These are phyloP conservation scores for Rhodotorula mucilaginosa DNA, from an alignment of 1,284 basidiomycete species.

Conservation along the genomic window DNA sequence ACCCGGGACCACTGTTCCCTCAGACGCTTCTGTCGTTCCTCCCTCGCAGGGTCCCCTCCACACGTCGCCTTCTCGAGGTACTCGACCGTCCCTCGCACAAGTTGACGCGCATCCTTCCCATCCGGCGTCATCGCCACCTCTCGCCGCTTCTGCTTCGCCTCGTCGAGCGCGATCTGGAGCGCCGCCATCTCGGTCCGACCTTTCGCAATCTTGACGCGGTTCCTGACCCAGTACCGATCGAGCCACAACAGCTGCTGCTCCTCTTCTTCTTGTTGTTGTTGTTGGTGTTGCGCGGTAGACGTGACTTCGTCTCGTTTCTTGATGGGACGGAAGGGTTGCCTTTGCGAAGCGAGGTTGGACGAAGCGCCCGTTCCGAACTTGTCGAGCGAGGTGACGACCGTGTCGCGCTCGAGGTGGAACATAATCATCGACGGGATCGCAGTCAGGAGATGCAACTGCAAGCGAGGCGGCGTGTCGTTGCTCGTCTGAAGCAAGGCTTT, in stretches of 20 bases:
- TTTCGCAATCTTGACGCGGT: constrained; percentile 4
- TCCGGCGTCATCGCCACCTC: constrained; percentile 5
- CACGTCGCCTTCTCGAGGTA: neutral
- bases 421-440: neutral
- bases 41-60: constrained; percentile 2
- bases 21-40: constrained; percentile 17
- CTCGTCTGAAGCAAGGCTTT: neutral
- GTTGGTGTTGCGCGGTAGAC: neutral
- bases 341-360: no score
- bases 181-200: neutral
- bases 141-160: neutral
- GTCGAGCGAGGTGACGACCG: constrained; percentile 15
- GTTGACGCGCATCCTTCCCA: constrained; percentile 6
- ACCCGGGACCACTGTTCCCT: constrained; percentile 13
- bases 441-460: constrained; percentile 11
- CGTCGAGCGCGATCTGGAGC: constrained; percentile 5
- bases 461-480: no score
- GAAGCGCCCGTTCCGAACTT: constrained; percentile 3
- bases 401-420: constrained; percentile 13
- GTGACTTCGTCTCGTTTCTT: neutral
- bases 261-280: neutral
- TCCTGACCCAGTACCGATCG: constrained; percentile 26
- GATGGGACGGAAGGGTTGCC: constrained; percentile 5
- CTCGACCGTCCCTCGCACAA: constrained; percentile 4
- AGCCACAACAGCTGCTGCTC: constrained; percentile 12